Conservation (phyloP, 2,329 filamentous ascomycete genomes). For the Alternaria sp. region DNA sequence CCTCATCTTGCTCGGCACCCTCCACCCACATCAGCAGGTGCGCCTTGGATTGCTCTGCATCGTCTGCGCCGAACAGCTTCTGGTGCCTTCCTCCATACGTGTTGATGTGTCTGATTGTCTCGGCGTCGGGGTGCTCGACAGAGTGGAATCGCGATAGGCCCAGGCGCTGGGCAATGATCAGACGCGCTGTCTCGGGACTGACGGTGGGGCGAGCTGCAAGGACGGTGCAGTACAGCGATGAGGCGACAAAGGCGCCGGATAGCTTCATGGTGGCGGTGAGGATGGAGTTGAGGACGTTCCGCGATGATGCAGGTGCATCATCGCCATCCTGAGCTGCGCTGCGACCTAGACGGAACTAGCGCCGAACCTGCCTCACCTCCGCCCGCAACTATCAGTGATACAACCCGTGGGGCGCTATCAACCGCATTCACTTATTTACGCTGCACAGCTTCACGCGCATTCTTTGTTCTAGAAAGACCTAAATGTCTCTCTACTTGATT, state of each 20-base stretch:
- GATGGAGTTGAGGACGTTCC: conserved; percentile 20
- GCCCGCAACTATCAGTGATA: conserved; percentile 2
- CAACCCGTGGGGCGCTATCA: background rate
- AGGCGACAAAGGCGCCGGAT: conserved; percentile 47
- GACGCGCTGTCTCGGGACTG: conserved; percentile 54
- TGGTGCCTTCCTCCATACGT: conserved; percentile 51
- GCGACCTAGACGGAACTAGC: conserved; percentile 14
- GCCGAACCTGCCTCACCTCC: conserved; percentile 19
- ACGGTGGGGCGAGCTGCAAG: conserved; percentile 42
- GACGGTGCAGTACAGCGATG: conserved; percentile 50
- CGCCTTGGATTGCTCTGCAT: conserved; percentile 26
- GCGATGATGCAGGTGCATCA: conserved; percentile 26
- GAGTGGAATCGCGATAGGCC: conserved; percentile 58
- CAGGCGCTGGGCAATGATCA: conserved; percentile 59
- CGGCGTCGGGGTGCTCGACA: conserved; percentile 49
- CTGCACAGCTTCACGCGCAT: background rate
- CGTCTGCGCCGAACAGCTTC: conserved; percentile 49
- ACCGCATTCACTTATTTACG: background rate
- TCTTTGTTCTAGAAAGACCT: conserved; percentile 7
- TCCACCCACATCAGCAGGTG: conserved; percentile 51
- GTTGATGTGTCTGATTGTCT: conserved; percentile 56
- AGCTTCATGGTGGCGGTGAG: conserved; percentile 54
- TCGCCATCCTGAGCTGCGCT: conserved; percentile 10
- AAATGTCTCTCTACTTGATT: conserved; percentile 25
- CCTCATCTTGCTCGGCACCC: conserved; percentile 42